phyloP scores from a whole-genome alignment of 257 asterid genomes.

The Mitragyna speciosa region DNA sequence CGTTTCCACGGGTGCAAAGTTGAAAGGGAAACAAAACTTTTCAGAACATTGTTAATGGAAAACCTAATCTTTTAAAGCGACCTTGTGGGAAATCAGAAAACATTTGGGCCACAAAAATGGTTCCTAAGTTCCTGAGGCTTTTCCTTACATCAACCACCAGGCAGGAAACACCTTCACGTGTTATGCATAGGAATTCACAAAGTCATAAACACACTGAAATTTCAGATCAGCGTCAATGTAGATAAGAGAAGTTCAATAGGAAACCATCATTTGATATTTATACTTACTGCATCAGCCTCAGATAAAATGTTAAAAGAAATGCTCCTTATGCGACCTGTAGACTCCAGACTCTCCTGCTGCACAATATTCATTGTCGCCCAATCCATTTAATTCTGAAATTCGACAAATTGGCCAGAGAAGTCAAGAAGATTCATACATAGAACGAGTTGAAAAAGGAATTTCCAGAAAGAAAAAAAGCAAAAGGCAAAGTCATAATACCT shows the following conservation, averaged over 20 bases:
- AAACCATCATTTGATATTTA: constrained; percentile 8
- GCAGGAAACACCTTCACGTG: background rate
- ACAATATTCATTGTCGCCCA: constrained; percentile 54
- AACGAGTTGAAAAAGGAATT: background rate
- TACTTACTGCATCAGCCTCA: constrained; percentile 81
- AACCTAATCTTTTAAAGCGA: background rate
- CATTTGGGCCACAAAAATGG: background rate
- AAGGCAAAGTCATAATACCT: background rate
- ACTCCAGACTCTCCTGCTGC: constrained; percentile 43
- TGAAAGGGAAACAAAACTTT: background rate
- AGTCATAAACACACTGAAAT: background rate
- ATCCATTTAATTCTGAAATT: constrained; percentile 9
- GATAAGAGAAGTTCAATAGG: background rate
- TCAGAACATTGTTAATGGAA: background rate
- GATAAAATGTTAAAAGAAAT: constrained; percentile 59
- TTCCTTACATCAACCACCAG: background rate
- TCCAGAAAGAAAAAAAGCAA: background rate
- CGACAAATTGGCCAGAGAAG: background rate
- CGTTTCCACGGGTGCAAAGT: background rate
- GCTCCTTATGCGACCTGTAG: constrained; percentile 51
- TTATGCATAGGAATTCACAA: background rate
- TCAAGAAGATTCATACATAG: background rate
- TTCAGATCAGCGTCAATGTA: background rate
- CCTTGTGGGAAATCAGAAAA: background rate
- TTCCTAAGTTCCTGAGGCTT: background rate